These are phyloP conservation scores for Protostelium mycophagum DNA, from an alignment of 78 protist species.

Conservation along the genomic window DNA sequence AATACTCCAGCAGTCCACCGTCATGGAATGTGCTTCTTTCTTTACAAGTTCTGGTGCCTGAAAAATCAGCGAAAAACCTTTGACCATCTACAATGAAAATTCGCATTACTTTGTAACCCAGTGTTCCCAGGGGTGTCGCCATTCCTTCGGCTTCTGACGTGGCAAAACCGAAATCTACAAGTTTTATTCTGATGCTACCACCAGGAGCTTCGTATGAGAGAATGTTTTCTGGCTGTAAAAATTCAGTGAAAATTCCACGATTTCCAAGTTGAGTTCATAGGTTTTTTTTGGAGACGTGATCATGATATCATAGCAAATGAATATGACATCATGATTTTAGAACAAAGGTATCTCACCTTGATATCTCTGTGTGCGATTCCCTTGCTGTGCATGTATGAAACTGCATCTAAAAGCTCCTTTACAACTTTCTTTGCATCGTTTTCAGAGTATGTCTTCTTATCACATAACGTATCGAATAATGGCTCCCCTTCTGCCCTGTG, in stretches of 20 bases:
- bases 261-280: too few species aligned
- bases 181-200: not conserved
- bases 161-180: not conserved
- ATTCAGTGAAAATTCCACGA: too few species aligned
- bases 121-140: not conserved
- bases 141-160: not conserved
- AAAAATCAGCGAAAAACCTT: not conserved
- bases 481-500: constrained; percentile 79
- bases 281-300: too few species aligned
- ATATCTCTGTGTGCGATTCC: constrained; percentile 83
- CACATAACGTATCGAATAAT: constrained; percentile 73
- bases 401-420: constrained; percentile 44
- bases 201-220: not conserved
- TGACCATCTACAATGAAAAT: not conserved
- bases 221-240: not conserved
- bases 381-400: constrained; percentile 68
- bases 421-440: constrained; percentile 55
- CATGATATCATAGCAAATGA: not conserved
- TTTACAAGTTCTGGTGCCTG: constrained; percentile 66
- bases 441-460: constrained; percentile 62
- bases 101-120: not conserved
- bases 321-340: constrained; percentile 16
- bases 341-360: constrained; percentile 76
- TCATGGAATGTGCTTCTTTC: constrained; percentile 7
- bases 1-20: constrained; percentile 65